These are phyloP conservation scores for Ophiostoma quercus DNA, from an alignment of 2,329 filamentous ascomycete genomes.

Conservation along the genomic window DNA sequence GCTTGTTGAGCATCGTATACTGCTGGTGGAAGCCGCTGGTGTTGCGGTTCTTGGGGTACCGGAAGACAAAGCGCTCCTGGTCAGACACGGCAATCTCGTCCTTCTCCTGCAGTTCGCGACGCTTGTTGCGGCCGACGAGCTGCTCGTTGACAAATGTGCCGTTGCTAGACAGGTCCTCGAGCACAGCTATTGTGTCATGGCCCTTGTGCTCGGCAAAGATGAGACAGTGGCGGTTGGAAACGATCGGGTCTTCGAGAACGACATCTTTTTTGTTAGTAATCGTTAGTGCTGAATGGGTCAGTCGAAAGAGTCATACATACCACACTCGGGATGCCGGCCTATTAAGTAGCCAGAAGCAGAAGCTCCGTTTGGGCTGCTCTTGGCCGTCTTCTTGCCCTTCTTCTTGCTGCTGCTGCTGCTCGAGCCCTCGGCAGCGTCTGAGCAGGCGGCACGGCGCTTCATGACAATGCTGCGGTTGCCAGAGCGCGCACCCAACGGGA, in stretches of 20 bases:
- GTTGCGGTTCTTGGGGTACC: slow-evolving; percentile 71
- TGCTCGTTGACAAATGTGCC: slow-evolving; percentile 95
- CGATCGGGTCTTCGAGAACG: slow-evolving; percentile 67
- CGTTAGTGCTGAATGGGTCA: too few species aligned
- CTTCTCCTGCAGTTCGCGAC: slow-evolving; percentile 78
- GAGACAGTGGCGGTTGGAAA: slow-evolving; percentile 77
- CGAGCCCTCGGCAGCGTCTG: slow-evolving; percentile 40
- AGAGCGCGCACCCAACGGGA: slow-evolving; percentile 69
- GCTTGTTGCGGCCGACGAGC: slow-evolving; percentile 84
- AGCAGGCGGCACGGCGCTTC: slow-evolving; percentile 67
- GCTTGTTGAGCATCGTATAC: slow-evolving; percentile 75
- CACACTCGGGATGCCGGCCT: slow-evolving; percentile 88
- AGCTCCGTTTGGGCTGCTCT: slow-evolving; percentile 56
- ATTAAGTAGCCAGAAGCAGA: slow-evolving; percentile 73
- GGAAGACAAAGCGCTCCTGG: slow-evolving; percentile 82
- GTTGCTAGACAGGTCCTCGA: slow-evolving; percentile 93
- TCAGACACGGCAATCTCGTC: slow-evolving; percentile 87
- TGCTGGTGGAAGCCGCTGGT: slow-evolving; percentile 79
- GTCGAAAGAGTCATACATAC: slow-evolving; percentile 45
- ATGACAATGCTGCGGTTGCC: slow-evolving; percentile 64
- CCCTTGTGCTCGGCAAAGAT: slow-evolving; percentile 38
- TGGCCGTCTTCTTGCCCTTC: slow-evolving; percentile 43
- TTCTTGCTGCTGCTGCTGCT: slow-evolving; percentile 29
- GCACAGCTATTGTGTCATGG: slow-evolving; percentile 56
- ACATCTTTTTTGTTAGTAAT: slow-evolving; percentile 48